Base-by-base conservation (phyloP, 305 asterid genomes). In the Rubia occidens region DNA sequence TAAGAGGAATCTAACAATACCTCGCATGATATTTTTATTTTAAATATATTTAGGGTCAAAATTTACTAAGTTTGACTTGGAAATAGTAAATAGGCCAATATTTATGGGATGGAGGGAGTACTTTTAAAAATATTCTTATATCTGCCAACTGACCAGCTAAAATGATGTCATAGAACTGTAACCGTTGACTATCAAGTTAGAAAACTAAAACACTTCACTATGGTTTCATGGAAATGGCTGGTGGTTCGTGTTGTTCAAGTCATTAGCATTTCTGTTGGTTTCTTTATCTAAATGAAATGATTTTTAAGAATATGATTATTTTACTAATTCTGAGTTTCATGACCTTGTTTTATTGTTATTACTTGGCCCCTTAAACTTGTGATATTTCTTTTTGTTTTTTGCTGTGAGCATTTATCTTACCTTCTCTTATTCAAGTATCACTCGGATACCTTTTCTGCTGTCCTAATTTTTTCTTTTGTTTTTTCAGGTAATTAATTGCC, bases 401-500 rank as follows among this genome's bases (percentile, higher is more conserved):
- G 3, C 24, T 66, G 11, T 66, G 20, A 37, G 45, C 67, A 37
- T 62, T 35, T 42, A 45, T 26, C 43, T n/a, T 7, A 10, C 54
- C 5, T 60, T 29, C 10, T 45, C n/a, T 6, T 26, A 7, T 47
- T 47, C 10, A 8, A 26, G 32, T 44, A 2, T 42, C 11, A 17
- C 40, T 43, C 18, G 17, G 47, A 17, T 39, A 40, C 35, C 51
- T 40, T 64, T 42, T 44, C 40, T 49, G 13, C 49, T 29, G 2
- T 8, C 56, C 76, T 60, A 49, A 18, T 67, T 68, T 24, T 78
- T 74, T 76, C 13, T 51, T n/a, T 51, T 6, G 35, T 62, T 68
- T 77, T 66, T 76, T 65, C 86, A 91, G 97, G 96, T 94, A 71
- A 81, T 91, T 66, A 94, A 94, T 86, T 94, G 99, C 84, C 99